A percentile compares a stretch with the other conserved stretches of the same genome.
Conservation (phyloP, 495 filamentous ascomycete species). For the Penicillium silybi region DNA sequence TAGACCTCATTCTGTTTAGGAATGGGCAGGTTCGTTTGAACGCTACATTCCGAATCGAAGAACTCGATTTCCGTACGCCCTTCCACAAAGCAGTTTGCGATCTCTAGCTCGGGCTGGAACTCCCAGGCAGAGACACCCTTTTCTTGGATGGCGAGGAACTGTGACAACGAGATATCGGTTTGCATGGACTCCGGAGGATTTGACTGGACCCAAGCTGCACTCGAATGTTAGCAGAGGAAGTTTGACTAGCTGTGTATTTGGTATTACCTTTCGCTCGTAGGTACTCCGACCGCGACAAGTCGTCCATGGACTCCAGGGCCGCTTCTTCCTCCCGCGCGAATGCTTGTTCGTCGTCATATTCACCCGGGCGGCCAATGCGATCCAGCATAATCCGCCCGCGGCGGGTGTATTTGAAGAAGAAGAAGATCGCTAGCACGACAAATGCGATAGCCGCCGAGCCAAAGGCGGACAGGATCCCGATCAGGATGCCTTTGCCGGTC, state of each 20-base stretch:
- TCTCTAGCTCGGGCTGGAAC: conserved; percentile 96
- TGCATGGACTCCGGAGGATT: conserved; percentile 94
- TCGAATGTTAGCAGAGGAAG: not conserved
- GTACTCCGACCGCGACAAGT: conserved; percentile 85
- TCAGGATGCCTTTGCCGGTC: conserved; percentile 79
- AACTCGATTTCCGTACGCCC: conserved; percentile 96
- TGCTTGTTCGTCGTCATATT: conserved; percentile 96
- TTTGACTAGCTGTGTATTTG: conserved; percentile 4
- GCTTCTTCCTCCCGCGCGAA: conserved; percentile 90
- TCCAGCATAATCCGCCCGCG: conserved; percentile 90
- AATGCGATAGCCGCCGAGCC: conserved; percentile 84
- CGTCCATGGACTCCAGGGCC: conserved; percentile 93
- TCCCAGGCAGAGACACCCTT: conserved; percentile 99
- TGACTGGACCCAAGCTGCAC: conserved; percentile 83
- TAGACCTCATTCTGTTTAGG: conserved; percentile 99
- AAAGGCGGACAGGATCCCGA: conserved; percentile 94
- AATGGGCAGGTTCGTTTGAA: conserved; percentile 92
- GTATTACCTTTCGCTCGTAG: conserved; percentile 84
- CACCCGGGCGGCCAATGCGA: conserved; percentile 87
- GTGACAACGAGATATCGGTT: conserved; percentile 95
- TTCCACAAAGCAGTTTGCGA: conserved; percentile 98
- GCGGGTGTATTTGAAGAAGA: conserved; percentile 89
- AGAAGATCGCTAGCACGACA: conserved; percentile 71
- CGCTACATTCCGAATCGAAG: conserved; percentile 95
- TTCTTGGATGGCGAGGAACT: conserved; percentile 97